Percentiles rank a stretch among this genome's conserved stretches.
Conservation (phyloP, 495 filamentous ascomycete species). For the Penicillium silybi region DNA sequence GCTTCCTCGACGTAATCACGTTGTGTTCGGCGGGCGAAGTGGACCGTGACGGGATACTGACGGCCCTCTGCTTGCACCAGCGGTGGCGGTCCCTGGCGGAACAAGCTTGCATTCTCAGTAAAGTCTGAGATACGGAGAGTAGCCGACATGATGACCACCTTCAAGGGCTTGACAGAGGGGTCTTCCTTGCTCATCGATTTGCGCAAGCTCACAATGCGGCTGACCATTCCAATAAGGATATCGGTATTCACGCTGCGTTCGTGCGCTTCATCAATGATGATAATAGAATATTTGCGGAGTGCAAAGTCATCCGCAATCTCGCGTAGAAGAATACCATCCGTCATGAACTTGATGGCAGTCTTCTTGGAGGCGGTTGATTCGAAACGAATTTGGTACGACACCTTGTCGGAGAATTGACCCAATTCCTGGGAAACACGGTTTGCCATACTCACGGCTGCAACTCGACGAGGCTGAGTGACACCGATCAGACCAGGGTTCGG, state of each 20-base stretch:
- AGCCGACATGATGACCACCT: slow-evolving; percentile 97
- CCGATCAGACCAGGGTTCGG: slow-evolving; percentile 89
- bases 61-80: slow-evolving; percentile 90
- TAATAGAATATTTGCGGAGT: slow-evolving; percentile 86
- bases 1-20: slow-evolving; percentile 87
- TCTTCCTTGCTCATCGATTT: slow-evolving; percentile 61
- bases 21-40: slow-evolving; percentile 80
- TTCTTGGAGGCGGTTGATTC: slow-evolving; percentile 77
- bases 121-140: slow-evolving; percentile 90
- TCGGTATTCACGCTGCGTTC: slow-evolving; percentile 97
- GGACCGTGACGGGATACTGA: slow-evolving; percentile 83
- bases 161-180: slow-evolving; percentile 67
- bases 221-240: slow-evolving; percentile 94
- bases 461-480: slow-evolving; percentile 88
- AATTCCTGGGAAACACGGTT: slow-evolving; percentile 85
- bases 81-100: slow-evolving; percentile 70
- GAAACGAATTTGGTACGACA: slow-evolving; percentile 94
- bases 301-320: slow-evolving; percentile 89
- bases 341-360: slow-evolving; percentile 98
- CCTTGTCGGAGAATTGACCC: slow-evolving; percentile 60
- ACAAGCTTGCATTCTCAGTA: slow-evolving; percentile 75
- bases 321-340: slow-evolving; percentile 90
- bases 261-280: slow-evolving; percentile 97
- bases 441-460: slow-evolving; percentile 93
- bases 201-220: slow-evolving; percentile 79